Percentiles rank a stretch among this genome's conserved stretches.
These are phyloP conservation scores for Sporisorium exsertum DNA, from an alignment of 1,284 basidiomycete species.

Conservation along the genomic window DNA sequence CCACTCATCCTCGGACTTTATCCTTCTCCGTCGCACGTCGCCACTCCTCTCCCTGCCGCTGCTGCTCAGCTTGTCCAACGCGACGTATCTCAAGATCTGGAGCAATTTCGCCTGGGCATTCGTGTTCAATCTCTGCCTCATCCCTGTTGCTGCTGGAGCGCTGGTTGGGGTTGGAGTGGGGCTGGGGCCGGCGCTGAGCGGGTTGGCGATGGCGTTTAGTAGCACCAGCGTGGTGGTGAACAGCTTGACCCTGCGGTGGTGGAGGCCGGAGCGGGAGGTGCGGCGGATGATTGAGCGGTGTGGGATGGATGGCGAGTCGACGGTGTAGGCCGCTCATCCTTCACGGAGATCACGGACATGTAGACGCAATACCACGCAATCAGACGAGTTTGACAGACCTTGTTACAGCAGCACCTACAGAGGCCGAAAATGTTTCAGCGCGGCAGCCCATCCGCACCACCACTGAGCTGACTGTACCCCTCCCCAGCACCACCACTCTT, in stretches of 20 bases:
- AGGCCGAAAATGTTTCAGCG: slow-evolving; percentile 1
- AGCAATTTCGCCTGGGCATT: slow-evolving; percentile 51
- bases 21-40: slow-evolving; percentile 42
- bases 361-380: background rate
- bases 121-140: slow-evolving; percentile 40
- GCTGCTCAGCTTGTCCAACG: slow-evolving; percentile 25
- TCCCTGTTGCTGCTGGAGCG: slow-evolving; percentile 46
- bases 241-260: slow-evolving; percentile 35
- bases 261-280: slow-evolving; percentile 27
- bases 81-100: slow-evolving; percentile 39
- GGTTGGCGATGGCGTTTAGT: slow-evolving; percentile 54
- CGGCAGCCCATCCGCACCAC: slow-evolving; percentile 2
- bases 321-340: background rate
- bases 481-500: background rate
- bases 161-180: slow-evolving; percentile 14
- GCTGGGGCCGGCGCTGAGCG: slow-evolving; percentile 39
- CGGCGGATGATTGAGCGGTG: slow-evolving; percentile 9
- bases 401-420: too few relatives aligned
- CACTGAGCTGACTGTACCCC: slow-evolving; percentile 13
- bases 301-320: background rate
- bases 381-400: background rate
- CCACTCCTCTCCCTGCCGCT: slow-evolving; percentile 36
- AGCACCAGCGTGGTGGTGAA: slow-evolving; percentile 42
- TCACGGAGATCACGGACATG: background rate
- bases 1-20: slow-evolving; percentile 44